Evolutionary conservation across 495 filamentous ascomycete species (phyloP), one percentile per base, ranked within the genome.

Genomic region (Annulohypoxylon moriforme): DNA sequence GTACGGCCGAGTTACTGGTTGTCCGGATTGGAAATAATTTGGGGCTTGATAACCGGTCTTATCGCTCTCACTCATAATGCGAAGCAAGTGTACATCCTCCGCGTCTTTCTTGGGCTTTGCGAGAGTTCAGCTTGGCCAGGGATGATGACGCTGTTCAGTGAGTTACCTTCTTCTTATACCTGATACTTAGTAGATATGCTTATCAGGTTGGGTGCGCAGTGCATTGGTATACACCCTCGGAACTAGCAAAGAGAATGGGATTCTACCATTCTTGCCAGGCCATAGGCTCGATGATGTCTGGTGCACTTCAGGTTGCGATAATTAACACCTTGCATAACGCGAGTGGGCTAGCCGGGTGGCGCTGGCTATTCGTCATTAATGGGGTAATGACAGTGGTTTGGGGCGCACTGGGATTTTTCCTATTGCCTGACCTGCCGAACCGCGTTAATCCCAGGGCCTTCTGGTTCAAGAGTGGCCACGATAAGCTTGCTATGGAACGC

Each of bases 361-460:
- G 86, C 24, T 89, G 88, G 88, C 79, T 90, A 2, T 89, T 89
- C 18, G 58, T 82, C 49, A 79, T 81, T 49, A 82, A 86, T 59
- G 82, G 80, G 6, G 38, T 84, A 40, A 86, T 87, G 60, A 84
- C 84, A 3, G 73, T 88, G 0, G 76, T 80, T 5, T 79, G 86
- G 22, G 85, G 84, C 0, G 34, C 81, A 7, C 79, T 80, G 42
- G 85, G 85, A 1, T 85, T 84, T 61, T 75, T 87, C 49, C 75
- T 86, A 29, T 80, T 87, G 42, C 85, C 85, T 1, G 85, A 86
- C 70, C 82, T 82, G 3, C 85, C 85, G 0, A 79, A 79, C 46
- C 59, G 46, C 3, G 72, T 80, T 4, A 82, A 82, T 44, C 79
- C 79, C 1, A 62, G 80, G 5, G 78, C 80, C 24, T 73, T 77